Evolutionary conservation across 164 flowering plant species (phyloP).

Genomic region (Cinnamomum micranthum): DNA sequence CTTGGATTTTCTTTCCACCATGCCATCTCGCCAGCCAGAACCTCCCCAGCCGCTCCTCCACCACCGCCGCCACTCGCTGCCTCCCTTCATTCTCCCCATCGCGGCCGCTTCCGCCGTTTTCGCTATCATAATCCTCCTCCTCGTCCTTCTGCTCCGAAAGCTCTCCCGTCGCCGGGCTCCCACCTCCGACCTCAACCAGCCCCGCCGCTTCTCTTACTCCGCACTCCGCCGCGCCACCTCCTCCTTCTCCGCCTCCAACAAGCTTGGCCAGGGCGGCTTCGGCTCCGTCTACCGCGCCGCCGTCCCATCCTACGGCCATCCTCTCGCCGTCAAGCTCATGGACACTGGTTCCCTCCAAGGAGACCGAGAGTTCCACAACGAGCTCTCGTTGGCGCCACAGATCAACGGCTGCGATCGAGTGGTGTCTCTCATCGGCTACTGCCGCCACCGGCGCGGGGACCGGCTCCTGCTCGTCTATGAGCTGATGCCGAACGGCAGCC

Average conservation of each 20-base stretch:
- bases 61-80: conserved; percentile 17
- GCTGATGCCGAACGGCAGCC: conserved; percentile 72
- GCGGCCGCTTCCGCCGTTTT: conserved; percentile 29
- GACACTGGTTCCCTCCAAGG: conserved; percentile 77
- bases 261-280: conserved; percentile 88
- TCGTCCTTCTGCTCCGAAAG: conserved; percentile 35
- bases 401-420: conserved; percentile 31
- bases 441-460: conserved; percentile 33
- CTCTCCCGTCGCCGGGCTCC: conserved; percentile 52
- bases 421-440: conserved; percentile 57
- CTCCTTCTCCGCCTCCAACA: conserved; percentile 56
- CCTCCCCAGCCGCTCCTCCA: conserved; percentile 16
- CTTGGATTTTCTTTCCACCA: conserved; percentile 2
- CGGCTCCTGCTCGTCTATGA: conserved; percentile 63
- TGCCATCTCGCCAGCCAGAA: conserved; percentile 52
- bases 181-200: conserved; percentile 44
- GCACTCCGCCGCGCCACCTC: conserved; percentile 69
- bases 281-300: conserved; percentile 70
- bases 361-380: conserved; percentile 86
- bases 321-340: conserved; percentile 72
- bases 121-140: conserved; percentile 24
- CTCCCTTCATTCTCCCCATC: conserved; percentile 16
- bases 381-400: conserved; percentile 51
- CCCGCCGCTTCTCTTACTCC: conserved; percentile 55
- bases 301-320: conserved; percentile 33